Percentiles rank a stretch among this genome's conserved stretches.
Evolutionary conservation across 257 asterid species (phyloP).

Genomic region (Prunella vulgaris): DNA sequence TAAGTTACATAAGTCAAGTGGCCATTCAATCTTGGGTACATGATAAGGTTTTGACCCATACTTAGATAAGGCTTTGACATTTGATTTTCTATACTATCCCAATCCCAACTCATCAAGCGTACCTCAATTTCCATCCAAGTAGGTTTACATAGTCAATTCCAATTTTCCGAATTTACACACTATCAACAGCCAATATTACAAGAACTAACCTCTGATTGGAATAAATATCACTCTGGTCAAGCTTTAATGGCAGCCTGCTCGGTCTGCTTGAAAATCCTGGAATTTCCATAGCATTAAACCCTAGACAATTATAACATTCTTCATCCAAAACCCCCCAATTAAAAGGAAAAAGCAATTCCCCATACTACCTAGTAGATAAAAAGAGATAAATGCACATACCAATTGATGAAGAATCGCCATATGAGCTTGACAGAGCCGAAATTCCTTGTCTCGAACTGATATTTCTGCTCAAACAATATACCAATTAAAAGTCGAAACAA

Average conservation of each 20-base stretch:
- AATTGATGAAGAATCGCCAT: conserved; percentile 42
- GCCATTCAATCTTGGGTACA: background rate
- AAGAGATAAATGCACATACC: conserved; percentile 32
- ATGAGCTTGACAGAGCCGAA: conserved; percentile 48
- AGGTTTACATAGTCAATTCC: background rate
- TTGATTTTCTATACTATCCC: background rate
- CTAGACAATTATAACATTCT: conserved; percentile 10
- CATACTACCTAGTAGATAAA: conserved; percentile 4
- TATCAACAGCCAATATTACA: background rate
- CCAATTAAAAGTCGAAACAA: conserved; percentile 10
- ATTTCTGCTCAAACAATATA: conserved; percentile 31
- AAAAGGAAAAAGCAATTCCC: background rate
- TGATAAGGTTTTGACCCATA: background rate
- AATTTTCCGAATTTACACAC: background rate
- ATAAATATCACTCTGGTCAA: conserved; percentile 32
- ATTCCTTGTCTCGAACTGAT: conserved; percentile 27
- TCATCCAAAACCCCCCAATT: background rate
- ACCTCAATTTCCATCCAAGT: background rate
- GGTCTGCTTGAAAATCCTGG: conserved; percentile 63
- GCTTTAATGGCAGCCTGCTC: conserved; percentile 38
- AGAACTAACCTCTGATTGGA: conserved; percentile 51
- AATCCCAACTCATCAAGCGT: background rate
- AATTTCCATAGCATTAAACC: conserved; percentile 15
- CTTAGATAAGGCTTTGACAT: background rate
- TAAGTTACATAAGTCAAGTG: background rate